These are phyloP conservation scores for Claviceps sp. DNA, from an alignment of 2,329 filamentous ascomycete genomes.

Conservation along the genomic window DNA sequence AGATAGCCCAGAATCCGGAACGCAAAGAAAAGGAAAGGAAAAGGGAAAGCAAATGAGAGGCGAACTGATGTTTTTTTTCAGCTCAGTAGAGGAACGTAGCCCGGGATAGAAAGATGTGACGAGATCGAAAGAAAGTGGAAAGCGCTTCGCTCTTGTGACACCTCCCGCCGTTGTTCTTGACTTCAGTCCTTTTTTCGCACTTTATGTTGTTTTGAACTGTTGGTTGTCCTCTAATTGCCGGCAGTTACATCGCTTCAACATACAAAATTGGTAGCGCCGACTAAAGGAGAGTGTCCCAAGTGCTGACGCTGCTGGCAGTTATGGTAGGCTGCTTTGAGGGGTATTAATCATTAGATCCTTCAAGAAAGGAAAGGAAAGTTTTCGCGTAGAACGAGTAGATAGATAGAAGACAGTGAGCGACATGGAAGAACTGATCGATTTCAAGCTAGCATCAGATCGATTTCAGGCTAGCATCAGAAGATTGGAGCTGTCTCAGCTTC, in stretches of 20 bases:
- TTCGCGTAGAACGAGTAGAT: not conserved
- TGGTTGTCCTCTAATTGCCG: not conserved
- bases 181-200: not conserved
- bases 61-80: not conserved
- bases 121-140: not conserved
- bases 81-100: not conserved
- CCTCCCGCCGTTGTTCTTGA: not conserved
- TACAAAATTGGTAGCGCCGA: not conserved
- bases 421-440: not conserved
- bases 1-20: not conserved
- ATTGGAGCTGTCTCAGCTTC: not conserved
- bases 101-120: not conserved
- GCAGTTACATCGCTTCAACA: not conserved
- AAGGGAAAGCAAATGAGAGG: not conserved
- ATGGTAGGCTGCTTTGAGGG: not conserved
- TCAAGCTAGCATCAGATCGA: not conserved
- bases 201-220: not conserved
- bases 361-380: not conserved
- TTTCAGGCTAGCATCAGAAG: not conserved
- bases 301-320: not conserved
- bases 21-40: not conserved
- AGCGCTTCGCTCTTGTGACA: not conserved
- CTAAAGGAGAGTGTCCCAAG: not conserved
- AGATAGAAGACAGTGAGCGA: not conserved
- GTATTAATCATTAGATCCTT: slow-evolving; percentile 1